Conservation (phyloP, 2,329 filamentous ascomycete species). For the Xylaria polymorpha region DNA sequence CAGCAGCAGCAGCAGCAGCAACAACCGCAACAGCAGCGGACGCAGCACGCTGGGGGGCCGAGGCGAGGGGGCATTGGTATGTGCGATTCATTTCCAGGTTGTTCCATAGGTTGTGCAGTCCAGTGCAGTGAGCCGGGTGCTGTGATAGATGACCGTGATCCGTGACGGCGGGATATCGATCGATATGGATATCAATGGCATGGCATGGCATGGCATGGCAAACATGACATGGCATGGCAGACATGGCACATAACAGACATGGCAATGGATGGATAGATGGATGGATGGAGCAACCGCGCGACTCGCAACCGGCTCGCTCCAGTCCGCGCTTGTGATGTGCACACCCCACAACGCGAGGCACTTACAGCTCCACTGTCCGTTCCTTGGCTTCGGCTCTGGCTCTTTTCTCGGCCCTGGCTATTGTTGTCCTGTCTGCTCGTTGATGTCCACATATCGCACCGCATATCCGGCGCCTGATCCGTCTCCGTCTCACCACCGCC, state of each 20-base stretch:
- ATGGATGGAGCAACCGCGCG: conserved; percentile 31
- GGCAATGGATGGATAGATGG: neutral
- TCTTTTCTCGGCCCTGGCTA: conserved; percentile 27
- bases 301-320: conserved; percentile 31
- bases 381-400: conserved; percentile 24
- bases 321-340: conserved; percentile 34
- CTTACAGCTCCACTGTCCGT: conserved; percentile 37
- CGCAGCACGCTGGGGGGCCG: conserved; percentile 60
- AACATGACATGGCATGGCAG: too few species aligned
- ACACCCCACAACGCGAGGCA: conserved; percentile 38
- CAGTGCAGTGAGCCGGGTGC: conserved; percentile 18
- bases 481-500: conserved; percentile 19
- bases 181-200: neutral
- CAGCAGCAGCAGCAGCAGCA: conserved; percentile 62
- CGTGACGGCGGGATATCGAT: neutral
- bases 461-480: conserved; percentile 21
- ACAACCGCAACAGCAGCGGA: conserved; percentile 59
- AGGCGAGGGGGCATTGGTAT: conserved; percentile 66
- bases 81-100: conserved; percentile 39
- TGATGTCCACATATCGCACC: conserved; percentile 29
- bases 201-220: neutral
- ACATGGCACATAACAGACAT: too few species aligned
- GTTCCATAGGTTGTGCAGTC: conserved; percentile 22
- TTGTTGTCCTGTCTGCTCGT: conserved; percentile 14
- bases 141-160: conserved; percentile 11